Evolutionary conservation across 106 monocot species (phyloP), one percentile per base, ranked within the genome.

Genomic region (Cymbidium sinense): DNA sequence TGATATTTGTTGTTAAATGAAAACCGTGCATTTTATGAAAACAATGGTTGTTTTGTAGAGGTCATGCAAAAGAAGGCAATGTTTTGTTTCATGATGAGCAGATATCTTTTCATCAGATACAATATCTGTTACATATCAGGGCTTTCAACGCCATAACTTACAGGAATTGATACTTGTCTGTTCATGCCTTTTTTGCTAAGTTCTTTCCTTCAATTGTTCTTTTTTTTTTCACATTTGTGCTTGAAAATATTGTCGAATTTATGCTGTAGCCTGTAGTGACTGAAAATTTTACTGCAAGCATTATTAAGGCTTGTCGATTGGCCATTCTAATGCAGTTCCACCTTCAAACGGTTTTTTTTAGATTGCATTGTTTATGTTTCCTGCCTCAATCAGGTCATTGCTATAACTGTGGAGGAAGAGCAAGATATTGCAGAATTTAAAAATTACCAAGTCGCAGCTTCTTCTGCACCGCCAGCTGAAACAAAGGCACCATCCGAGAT

Each of bases 401-500:
- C 89, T 80, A 77, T 99, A 75, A 94, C 83, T 67, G 98, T 99
- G 28, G 98, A 99, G 83, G 92, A 99, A 77, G 98, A 94, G 73
- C 88, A 74, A 34, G 94, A 87, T 37, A 86, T 99, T 70, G 84
- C 18, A 5, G 94, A 92, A 79, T 95, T 99, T 74, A 99, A 94
- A 83, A 90, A 92, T 83, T 99, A 87, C 77, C 77, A 84, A 82
- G 78, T 65, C 81, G 82, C 91, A 31, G 35, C 73, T 50, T 82
- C 94, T 85, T 58, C 90, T 80, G 77, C 52, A 70, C 70, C 81
- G 62, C 28, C 41, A 28, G 79, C 81, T 78, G 91, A 72, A 81
- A 77, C 34, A 21, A 81, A 83, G 77, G 17, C 84, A 70, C 35
- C 84, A 34, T 64, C 92, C 76, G 85, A 86, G 39, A 77, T 88